Evolutionary conservation across 345 rosid genomes (phyloP).

Genomic region (Isatis tinctoria): DNA sequence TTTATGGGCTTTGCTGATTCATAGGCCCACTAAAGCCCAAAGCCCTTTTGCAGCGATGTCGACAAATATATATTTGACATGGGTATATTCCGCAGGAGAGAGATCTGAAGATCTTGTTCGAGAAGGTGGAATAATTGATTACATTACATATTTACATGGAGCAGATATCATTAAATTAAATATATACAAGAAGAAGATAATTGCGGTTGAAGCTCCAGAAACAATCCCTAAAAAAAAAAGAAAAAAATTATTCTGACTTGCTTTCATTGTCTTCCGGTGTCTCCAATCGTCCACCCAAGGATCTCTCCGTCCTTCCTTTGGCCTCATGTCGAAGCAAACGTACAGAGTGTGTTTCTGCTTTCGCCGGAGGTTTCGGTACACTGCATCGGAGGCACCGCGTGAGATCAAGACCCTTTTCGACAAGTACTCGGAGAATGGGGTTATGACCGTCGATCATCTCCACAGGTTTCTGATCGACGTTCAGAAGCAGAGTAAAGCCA

Average conservation of each 20-base stretch:
- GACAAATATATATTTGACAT: not conserved
- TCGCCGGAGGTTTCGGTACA: constrained; percentile 49
- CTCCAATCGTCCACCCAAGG: constrained; percentile 5
- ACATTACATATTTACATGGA: not conserved
- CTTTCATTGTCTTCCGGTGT: not conserved
- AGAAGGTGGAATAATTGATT: not conserved
- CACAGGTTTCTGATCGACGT: constrained; percentile 52
- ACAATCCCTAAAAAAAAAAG: not conserved
- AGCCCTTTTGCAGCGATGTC: not conserved
- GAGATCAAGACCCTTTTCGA: constrained; percentile 47
- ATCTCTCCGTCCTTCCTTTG: not conserved
- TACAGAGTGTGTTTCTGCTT: constrained; percentile 66
- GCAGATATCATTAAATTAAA: not conserved
- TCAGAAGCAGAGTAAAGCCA: constrained; percentile 48
- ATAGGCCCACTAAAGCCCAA: constrained; percentile 14
- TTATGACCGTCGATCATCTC: constrained; percentile 47
- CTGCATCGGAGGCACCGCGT: constrained; percentile 52
- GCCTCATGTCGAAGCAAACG: constrained; percentile 42
- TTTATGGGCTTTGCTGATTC: not conserved
- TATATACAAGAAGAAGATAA: not conserved
- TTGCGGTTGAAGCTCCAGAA: not conserved
- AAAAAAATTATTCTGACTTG: not conserved
- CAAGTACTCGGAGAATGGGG: constrained; percentile 52
- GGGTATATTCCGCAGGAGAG: not conserved
- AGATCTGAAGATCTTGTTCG: not conserved